Percentiles rank a stretch among this genome's conserved stretches.
These are phyloP conservation scores for Raphanus hybrid DNA, from an alignment of 441 rosid species.

Conservation along the genomic window DNA sequence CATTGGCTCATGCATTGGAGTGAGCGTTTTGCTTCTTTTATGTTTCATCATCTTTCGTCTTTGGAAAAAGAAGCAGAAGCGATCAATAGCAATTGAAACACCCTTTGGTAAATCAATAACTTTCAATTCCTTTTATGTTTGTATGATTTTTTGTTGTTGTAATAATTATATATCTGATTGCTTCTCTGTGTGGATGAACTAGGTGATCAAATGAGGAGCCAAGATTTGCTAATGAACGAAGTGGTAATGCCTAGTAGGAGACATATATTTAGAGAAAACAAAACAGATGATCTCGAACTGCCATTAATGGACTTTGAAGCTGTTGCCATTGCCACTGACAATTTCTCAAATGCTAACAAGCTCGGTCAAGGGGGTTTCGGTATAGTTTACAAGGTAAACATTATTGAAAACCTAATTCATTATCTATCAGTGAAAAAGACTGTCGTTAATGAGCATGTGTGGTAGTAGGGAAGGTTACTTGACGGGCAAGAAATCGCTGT, in stretches of 20 bases:
- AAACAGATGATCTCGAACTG: conserved; percentile 63
- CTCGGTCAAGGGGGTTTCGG: conserved; percentile 90
- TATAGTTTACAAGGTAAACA: conserved; percentile 69
- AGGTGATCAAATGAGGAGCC: conserved; percentile 66
- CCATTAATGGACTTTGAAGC: conserved; percentile 65
- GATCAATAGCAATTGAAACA: conserved; percentile 17
- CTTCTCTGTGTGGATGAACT: conserved; percentile 18
- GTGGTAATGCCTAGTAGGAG: conserved; percentile 65
- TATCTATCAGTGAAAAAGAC: neutral
- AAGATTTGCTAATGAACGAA: conserved; percentile 60
- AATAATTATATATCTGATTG: neutral
- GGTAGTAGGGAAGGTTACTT: conserved; percentile 56
- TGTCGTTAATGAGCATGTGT: neutral
- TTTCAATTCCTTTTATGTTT: neutral
- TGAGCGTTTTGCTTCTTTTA: conserved; percentile 53
- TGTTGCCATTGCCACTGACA: conserved; percentile 56
- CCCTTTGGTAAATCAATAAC: conserved; percentile 19
- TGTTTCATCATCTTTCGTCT: conserved; percentile 47
- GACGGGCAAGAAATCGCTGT: conserved; percentile 56
- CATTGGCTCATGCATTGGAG: conserved; percentile 57
- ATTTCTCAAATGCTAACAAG: conserved; percentile 58
- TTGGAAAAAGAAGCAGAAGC: conserved; percentile 56
- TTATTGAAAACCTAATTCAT: neutral
- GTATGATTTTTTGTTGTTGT: neutral
- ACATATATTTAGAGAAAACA: conserved; percentile 53